Evolutionary conservation across 75 land plant species (phyloP), one percentile per base, ranked within the genome.

Genomic region (Cupressus sempervirens): DNA sequence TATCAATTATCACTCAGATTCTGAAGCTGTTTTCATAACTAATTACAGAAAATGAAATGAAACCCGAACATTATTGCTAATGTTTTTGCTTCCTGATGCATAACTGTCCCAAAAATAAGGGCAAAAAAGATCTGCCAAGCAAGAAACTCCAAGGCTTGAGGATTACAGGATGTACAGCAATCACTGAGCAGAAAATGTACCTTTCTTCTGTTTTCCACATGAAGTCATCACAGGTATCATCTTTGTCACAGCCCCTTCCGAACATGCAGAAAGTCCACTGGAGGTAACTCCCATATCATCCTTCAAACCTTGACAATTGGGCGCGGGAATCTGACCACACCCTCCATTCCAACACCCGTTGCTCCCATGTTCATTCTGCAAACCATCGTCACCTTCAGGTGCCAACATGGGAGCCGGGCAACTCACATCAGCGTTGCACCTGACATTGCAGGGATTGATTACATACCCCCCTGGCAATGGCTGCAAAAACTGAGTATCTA

Each of bases 401-500:
- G 84, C 83, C 72, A 84, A 75, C 7, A 87, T 88, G 0, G 93
- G 89, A 62, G 87, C 88, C 20, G 89, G 83, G 79, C 96, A 96
- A 76, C 89, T 86, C 38, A 91, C 80, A 85, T 92, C 94, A 84
- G 90, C 91, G 79, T 85, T 84, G 82, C 96, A 90, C 38, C 84
- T 88, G 32, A 94, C 18, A 53, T 89, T 90, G 80, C 93, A 94
- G 10, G 95, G 84, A 68, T 92, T 93, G 88, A 93, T 50, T 35
- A 91, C 86, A 85, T 91, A 91, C 2, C 90, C 88, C 29, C 92
- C 91, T 38, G 89, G 67, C 73, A 88, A 46, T 67, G 80, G 86
- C 14, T 82, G 85, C 54, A 34, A n/a, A 34, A 75, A 48, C 43
- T 87, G 84, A 16, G 34, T 48, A 65, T 82, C 38, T 13, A 38